Percentiles rank a stretch among this genome's conserved stretches.
Conservation (phyloP, 1,284 basidiomycete genomes). For the Microbotryum scabiosae region DNA sequence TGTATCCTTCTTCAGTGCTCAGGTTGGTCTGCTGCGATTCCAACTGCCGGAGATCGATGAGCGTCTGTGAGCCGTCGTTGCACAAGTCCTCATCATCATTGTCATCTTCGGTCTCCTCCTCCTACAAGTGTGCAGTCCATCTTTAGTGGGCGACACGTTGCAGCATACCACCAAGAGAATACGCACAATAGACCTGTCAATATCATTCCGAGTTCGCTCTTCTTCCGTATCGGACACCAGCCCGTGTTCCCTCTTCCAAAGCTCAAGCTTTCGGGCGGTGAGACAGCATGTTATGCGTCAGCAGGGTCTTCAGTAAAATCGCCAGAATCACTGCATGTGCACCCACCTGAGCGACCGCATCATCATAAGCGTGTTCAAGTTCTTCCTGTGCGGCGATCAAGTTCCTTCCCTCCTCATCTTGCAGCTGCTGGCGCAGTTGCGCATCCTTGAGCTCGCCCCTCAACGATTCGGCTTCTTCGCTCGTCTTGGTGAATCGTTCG, state of each 20-base stretch:
- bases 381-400: slow-evolving; percentile 8
- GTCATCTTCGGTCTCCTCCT: no score
- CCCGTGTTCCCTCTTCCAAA: slow-evolving; percentile 1
- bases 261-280: not conserved
- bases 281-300: not conserved
- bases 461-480: not conserved
- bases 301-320: not conserved
- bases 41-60: no score
- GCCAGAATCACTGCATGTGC: fast-evolving
- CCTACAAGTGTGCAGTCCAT: no score
- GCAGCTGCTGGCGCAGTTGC: not conserved
- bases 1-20: no score
- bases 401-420: slow-evolving; percentile 1
- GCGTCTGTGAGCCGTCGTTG: no score
- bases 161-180: no score
- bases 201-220: not conserved
- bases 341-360: slow-evolving; percentile 3
- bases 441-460: slow-evolving; percentile 6
- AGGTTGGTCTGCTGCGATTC: no score
- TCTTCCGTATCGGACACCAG: not conserved
- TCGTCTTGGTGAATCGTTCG: not conserved
- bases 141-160: no score
- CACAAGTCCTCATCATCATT: no score
- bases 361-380: slow-evolving; percentile 9
- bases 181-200: not conserved